Conservation (phyloP, 176 grass and related monocot species). For the Rhipidocladum racemiflorum region DNA sequence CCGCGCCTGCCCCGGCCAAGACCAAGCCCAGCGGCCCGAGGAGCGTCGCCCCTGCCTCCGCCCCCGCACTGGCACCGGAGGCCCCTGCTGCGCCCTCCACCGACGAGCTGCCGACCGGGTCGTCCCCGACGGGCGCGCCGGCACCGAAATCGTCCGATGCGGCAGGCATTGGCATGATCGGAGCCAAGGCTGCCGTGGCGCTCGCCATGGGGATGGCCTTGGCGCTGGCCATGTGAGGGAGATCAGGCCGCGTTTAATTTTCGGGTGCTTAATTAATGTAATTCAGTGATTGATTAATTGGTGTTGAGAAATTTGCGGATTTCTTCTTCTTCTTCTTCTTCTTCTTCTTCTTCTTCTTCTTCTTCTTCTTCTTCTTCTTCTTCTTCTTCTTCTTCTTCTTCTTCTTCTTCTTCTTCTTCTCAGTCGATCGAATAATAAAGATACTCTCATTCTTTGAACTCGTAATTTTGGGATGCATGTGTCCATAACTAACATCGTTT, state of each 20-base stretch:
- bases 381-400: background rate
- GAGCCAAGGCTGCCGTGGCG: slow-evolving; percentile 19
- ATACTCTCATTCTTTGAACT: background rate
- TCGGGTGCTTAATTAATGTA: background rate
- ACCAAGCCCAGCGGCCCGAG: slow-evolving; percentile 24
- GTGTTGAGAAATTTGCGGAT: background rate
- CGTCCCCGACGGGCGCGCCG: slow-evolving; percentile 25
- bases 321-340: background rate
- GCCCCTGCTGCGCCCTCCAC: background rate
- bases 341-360: background rate
- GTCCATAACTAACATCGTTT: background rate
- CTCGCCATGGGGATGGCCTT: slow-evolving; percentile 38
- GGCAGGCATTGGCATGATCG: background rate
- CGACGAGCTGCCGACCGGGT: slow-evolving; percentile 21
- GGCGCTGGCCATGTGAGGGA: slow-evolving; percentile 40
- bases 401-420: background rate
- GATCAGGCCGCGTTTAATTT: background rate
- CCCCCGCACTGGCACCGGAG: slow-evolving; percentile 19
- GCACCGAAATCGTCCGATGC: slow-evolving; percentile 37
- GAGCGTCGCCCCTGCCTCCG: slow-evolving; percentile 11
- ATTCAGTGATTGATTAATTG: background rate
- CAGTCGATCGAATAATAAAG: background rate
- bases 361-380: background rate
- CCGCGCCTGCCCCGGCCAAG: background rate
- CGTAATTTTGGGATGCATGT: background rate